Evolutionary conservation across 1,284 basidiomycete genomes (phyloP), one percentile per base, ranked within the genome.

Genomic region (Heterobasidion occidentale): DNA sequence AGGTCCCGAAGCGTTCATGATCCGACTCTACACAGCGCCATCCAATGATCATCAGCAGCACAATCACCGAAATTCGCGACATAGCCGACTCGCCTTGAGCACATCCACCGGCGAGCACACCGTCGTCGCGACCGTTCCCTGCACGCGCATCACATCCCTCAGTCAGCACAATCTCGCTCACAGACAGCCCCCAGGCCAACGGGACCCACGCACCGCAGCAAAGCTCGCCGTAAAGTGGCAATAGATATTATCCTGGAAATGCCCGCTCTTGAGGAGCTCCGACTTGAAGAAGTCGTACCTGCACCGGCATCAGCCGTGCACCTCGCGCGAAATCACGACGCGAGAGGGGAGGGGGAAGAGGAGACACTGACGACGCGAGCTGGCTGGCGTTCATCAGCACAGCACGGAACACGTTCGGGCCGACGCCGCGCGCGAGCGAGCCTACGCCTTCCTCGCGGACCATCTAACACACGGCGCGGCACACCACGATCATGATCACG

Each of bases 91-190:
- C 27, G 83, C 83, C 77, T 95, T 95, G 61, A 96, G 74, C 33
- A 95, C 93, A 66, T 96, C 93, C 12, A 92, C 92, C 0, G 93
- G 93, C 0, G 92, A 93, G 70, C 93, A 95, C n/a, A 96, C 85
- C 1, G 93, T 94, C 3, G 92, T 94, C 11, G 93, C 92, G 3
- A 94, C 89, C 1, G 92, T 95, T 17, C 93, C 92, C 86, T 90
- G 59, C 33, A 27, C 17, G 11, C 46, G 27, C 27, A 47, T 47
- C 9, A 12, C 19, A 36, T 27, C 27, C 27, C 27, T 5, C 27
- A 27, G 27, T 27, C 27, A 27, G 27, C 27, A 2, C 27, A 27
- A 27, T 27, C 3, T 2, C 27, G 0, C 27, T 27, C 3, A 0
- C 27, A 27, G 27, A 3, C 27, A 27, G 27, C 27, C 48, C 9